Evolutionary conservation across 352 stramenopile species (phyloP), one percentile per base, ranked within the genome.

Genomic region (Pythium aquatile): DNA sequence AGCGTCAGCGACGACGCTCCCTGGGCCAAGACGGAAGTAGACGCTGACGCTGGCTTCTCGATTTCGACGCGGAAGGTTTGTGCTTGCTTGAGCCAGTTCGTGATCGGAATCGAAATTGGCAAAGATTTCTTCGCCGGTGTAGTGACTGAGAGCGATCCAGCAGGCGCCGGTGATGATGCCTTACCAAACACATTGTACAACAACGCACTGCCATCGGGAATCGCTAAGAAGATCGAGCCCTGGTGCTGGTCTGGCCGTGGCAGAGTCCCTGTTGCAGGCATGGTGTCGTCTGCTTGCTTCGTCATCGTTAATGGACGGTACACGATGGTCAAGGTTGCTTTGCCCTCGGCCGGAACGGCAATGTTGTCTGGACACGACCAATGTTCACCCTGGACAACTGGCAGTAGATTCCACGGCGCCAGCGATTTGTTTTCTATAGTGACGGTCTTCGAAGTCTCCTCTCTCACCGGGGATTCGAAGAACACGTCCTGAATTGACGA

Each of bases 291-390:
- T 4, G 52, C 37, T 29, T 81, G 64, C 11, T 67, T 68, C 7
- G 90, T 97, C 91, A 98, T 98, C 32, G 73, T 80, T 49, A 97
- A 68, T 0, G 93, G 94, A 32, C 59, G 80, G 39, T 97, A 98
- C 5, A 81, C 47, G 6, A 98, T 75, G 16, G 75, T 74, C 3
- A 96, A 72, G 2, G 70, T 80, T 5, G 81, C 72, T 16, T 77
- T 87, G 20, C 83, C 83, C 6, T 91, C 76, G 0, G 83, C 82
- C 17, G 86, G 84, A 20, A 98, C 87, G 5, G 82, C 54, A 20
- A 98, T 46, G 40, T 95, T 90, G 29, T 96, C 81, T 29, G 74
- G 77, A 42, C 90, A 96, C 3, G 70, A 81, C 88, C 89, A 98
- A 72, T 97, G 80, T 17, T 94, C 78, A 0, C 88, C 90, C 47